Evolutionary conservation across 2,329 filamentous ascomycete species (phyloP), one percentile per base, ranked within the genome.

Genomic region (Periconia sp.): DNA sequence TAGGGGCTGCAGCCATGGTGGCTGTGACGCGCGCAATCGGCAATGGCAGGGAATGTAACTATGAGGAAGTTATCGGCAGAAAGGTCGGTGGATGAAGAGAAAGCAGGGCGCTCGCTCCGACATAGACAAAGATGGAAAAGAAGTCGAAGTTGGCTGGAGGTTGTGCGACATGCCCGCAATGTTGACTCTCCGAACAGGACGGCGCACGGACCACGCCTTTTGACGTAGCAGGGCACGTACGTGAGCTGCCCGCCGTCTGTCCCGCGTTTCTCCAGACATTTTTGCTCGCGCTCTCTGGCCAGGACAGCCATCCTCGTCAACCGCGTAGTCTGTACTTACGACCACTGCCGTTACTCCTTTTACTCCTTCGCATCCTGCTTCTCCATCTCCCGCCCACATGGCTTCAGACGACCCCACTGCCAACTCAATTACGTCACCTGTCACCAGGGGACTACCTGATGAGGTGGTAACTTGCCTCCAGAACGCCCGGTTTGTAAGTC

Each of bases 401-500:
- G 51, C 54, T 17, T 45, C 53, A 19, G 44, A 23, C n/a, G 27
- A 42, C 33, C 33, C 52, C 47, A 27, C 50, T 11, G 11, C 23
- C 11, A 41, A 41, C 31, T 40, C 53, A 1, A n/a, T 54, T 45
- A 56, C 56, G 49, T 55, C 51, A 47, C 53, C 49, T 18, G 45
- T 18, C 33, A 87, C 90, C 37, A 81, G 82, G 53, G 82, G 83
- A 9, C 83, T 97, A 2, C 94, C 94, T 0, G 79, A 82, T 3
- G 92, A 97, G 74, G 94, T 97, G 19, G 83, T 94, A 13, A 87
- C 92, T 66, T 97, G 92, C 71, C 85, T 99, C 20, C 88, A 96
- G 71, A 97, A 97, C 78, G 91, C 93, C 47, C 88, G 93, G 65
- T 99, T 97, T 78, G 92, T 96, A 84, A 55, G 77, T 65, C 30